These are phyloP conservation scores for Cyberlindnera subsufficiens DNA, from an alignment of 805 yeast genomes.

Conservation along the genomic window DNA sequence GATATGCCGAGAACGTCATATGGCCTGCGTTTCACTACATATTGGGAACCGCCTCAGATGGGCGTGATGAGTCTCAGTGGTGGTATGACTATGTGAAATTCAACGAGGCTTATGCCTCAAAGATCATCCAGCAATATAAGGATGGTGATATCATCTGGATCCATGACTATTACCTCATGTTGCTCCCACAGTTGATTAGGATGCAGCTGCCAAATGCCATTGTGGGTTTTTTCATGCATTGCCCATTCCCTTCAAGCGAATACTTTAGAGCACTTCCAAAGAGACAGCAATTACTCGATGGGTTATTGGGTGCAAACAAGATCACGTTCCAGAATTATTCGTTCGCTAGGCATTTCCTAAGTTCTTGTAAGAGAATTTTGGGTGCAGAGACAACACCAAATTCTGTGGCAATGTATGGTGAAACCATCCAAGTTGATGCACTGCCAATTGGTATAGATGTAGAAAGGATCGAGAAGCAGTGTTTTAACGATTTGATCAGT, in stretches of 20 bases:
- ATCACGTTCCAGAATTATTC: slow-evolving; percentile 83
- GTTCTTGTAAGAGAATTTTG: slow-evolving; percentile 81
- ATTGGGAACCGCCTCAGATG: slow-evolving; percentile 67
- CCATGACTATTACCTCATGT: slow-evolving; percentile 87
- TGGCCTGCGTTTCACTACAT: slow-evolving; percentile 97
- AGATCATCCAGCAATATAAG: slow-evolving; percentile 61
- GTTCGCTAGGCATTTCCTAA: slow-evolving; percentile 85
- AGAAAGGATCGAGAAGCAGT: slow-evolving; percentile 55
- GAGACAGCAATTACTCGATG: slow-evolving; percentile 77
- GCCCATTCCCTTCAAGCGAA: slow-evolving; percentile 95
- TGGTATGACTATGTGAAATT: slow-evolving; percentile 83
- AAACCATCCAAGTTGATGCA: slow-evolving; percentile 64
- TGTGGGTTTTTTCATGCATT: slow-evolving; percentile 88
- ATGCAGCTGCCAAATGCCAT: slow-evolving; percentile 72
- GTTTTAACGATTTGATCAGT: slow-evolving; percentile 41
- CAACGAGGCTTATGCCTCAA: slow-evolving; percentile 86
- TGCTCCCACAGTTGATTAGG: slow-evolving; percentile 81
- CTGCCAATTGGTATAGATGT: slow-evolving; percentile 90
- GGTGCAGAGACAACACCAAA: slow-evolving; percentile 56
- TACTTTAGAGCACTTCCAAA: slow-evolving; percentile 86
- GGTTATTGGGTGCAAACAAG: slow-evolving; percentile 84
- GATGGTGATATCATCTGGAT: slow-evolving; percentile 94
- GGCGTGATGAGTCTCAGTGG: slow-evolving; percentile 70
- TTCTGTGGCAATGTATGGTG: slow-evolving; percentile 68
- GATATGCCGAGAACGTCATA: slow-evolving; percentile 80